phyloP scores from a whole-genome alignment of 345 rosid species.

The Pelargonium nanum region DNA sequence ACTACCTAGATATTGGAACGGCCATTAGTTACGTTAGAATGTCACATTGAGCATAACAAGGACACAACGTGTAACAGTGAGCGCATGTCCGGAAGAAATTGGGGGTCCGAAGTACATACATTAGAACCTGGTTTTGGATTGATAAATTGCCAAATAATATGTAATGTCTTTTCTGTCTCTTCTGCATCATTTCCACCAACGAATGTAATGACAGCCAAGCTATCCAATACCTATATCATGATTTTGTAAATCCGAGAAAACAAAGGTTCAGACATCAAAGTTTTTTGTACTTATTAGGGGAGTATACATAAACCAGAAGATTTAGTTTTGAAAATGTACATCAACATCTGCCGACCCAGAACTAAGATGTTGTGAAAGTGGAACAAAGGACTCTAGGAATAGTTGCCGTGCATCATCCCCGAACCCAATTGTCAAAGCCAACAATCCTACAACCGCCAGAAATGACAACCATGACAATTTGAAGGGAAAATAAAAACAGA shows the following conservation, averaged over 20 bases:
- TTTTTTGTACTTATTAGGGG: no score
- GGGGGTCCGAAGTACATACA: not conserved
- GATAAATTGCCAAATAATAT: not conserved
- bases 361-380: slow-evolving; percentile 15
- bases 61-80: not conserved
- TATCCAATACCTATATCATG: not conserved
- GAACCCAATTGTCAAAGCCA: slow-evolving; percentile 70
- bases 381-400: slow-evolving; percentile 50
- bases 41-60: not conserved
- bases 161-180: not conserved
- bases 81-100: not conserved
- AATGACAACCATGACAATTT: not conserved
- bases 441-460: slow-evolving; percentile 40
- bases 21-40: not conserved
- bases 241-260: no score
- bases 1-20: not conserved
- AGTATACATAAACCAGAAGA: no score
- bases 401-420: slow-evolving; percentile 56
- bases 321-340: no score
- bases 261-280: no score
- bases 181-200: not conserved
- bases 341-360: no score
- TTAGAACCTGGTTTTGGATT: not conserved
- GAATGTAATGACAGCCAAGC: not conserved
- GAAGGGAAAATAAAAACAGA: not conserved